These are phyloP conservation scores for Boeremia lycopersici DNA, from an alignment of 2,329 filamentous ascomycete genomes.

Conservation along the genomic window DNA sequence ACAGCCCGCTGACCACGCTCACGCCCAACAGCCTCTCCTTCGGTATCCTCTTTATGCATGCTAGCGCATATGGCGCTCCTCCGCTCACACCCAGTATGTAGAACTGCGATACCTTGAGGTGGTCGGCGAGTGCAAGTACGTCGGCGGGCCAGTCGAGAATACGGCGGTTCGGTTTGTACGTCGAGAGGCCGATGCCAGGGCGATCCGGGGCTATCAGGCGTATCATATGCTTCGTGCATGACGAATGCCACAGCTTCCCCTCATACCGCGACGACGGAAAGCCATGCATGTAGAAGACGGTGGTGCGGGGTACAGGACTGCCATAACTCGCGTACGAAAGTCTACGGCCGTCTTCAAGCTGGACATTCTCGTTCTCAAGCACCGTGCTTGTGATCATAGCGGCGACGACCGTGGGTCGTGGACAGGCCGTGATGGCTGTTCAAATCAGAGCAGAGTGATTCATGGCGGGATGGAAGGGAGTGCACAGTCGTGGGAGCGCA, in stretches of 20 bases:
- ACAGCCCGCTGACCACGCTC: constrained; percentile 34
- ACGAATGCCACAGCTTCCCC: constrained; percentile 42
- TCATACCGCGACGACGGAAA: constrained; percentile 53
- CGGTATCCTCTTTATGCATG: constrained; percentile 52
- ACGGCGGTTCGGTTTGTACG: constrained; percentile 44
- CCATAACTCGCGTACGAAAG: constrained; percentile 56
- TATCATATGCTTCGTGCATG: constrained; percentile 42
- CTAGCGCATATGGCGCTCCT: constrained; percentile 56
- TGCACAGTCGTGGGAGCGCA: neutral
- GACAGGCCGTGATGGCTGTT: constrained; percentile 3
- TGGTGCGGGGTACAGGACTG: constrained; percentile 46
- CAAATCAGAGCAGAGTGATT: constrained; percentile 1
- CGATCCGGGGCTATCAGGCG: constrained; percentile 53
- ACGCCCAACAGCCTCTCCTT: constrained; percentile 31
- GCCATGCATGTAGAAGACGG: constrained; percentile 53
- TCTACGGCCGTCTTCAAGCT: constrained; percentile 46
- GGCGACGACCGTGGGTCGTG: constrained; percentile 1
- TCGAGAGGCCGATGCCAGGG: constrained; percentile 53
- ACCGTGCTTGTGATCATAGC: constrained; percentile 19
- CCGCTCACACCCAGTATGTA: constrained; percentile 54
- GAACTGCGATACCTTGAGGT: constrained; percentile 51
- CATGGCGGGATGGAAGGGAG: neutral
- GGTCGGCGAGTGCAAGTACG: constrained; percentile 48
- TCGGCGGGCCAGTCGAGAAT: constrained; percentile 53
- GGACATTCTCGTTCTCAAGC: constrained; percentile 34